Conservation (phyloP, 129 eudicot species). For the Helianthus tuberosus region DNA sequence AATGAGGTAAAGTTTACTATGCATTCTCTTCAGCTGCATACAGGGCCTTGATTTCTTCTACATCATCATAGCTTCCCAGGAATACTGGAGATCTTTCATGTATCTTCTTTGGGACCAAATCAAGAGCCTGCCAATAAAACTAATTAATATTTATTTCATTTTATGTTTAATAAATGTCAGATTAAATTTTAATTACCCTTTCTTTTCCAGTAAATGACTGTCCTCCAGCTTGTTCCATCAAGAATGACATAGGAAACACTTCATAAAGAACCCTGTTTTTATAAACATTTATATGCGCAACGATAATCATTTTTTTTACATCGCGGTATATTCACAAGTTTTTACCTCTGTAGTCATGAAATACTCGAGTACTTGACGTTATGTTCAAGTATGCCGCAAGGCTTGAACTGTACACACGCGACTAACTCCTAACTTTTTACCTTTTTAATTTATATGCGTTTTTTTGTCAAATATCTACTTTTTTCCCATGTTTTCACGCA, state of each 20-base stretch:
- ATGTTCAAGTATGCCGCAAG: too few relatives aligned
- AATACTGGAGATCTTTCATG: slow-evolving; percentile 96
- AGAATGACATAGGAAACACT: slow-evolving; percentile 96
- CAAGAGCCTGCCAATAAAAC: slow-evolving; percentile 67
- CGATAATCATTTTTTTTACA: too few relatives aligned
- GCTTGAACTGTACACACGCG: too few relatives aligned
- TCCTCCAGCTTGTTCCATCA: slow-evolving; percentile 99
- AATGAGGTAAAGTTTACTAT: slow-evolving; percentile 6
- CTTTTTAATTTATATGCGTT: too few relatives aligned
- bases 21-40: slow-evolving; percentile 77
- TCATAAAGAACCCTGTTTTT: slow-evolving; percentile 86
- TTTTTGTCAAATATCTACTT: too few relatives aligned
- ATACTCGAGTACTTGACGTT: too few relatives aligned
- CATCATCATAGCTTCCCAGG: slow-evolving; percentile 96
- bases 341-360: too few relatives aligned
- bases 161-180: not conserved
- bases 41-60: slow-evolving; percentile 89
- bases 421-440: too few relatives aligned
- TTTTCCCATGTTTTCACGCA: too few relatives aligned
- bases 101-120: slow-evolving; percentile 76
- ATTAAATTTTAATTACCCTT: slow-evolving; percentile 49
- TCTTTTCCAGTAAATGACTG: slow-evolving; percentile 91
- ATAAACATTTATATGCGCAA: not conserved
- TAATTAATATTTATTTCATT: not conserved
- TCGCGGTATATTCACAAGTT: too few relatives aligned